Evolutionary conservation across 2,329 filamentous ascomycete genomes (phyloP), one percentile per base, ranked within the genome.

Genomic region (Clonostachys chloroleuca): DNA sequence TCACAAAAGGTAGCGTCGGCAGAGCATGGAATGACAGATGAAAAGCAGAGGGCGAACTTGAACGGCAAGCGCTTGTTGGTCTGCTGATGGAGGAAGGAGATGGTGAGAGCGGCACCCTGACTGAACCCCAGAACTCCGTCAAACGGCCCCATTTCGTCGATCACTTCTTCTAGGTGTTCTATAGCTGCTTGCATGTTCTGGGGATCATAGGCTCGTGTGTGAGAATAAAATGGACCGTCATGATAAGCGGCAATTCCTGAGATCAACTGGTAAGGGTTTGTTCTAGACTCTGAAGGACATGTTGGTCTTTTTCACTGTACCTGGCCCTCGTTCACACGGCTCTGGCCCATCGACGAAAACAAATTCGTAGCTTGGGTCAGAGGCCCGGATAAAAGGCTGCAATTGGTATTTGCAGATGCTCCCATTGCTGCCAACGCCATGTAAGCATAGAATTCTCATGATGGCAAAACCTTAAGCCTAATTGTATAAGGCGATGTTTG

Each of bases 81-180:
- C 3, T 4, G 14, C 12, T 39, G 14, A 4, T 39, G 36, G 14
- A 39, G 14, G 36, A n/a, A 39, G 6, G 36, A 39, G 36, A 39
- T 39, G 12, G 91, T 83, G 41, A 85, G 71, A 1, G 84, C 84
- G 7, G 78, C 90, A 16, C 90, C 90, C 67, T 95, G 90, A 50
- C 81, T 87, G 69, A 95, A 95, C 1, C 90, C 91, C 24, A 92
- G 70, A 0, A 92, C 84, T 7, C 86, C 90, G 58, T 94, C 87
- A 14, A 39, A 39, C 14, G 36, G 36, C 14, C 36, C 36, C 12
- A n/a, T 8, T n/a, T 18, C 17, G 14, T 39, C 36, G 7, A 39
- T n/a, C 7, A 18, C 36, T n/a, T n/a, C 14, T n/a, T 39, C 14
- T 8, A 39, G 10, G 36, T 39, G 36, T 8, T 39, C 36, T 18